Evolutionary conservation across 106 monocot genomes (phyloP).

Genomic region (Dendrobium nobile): DNA sequence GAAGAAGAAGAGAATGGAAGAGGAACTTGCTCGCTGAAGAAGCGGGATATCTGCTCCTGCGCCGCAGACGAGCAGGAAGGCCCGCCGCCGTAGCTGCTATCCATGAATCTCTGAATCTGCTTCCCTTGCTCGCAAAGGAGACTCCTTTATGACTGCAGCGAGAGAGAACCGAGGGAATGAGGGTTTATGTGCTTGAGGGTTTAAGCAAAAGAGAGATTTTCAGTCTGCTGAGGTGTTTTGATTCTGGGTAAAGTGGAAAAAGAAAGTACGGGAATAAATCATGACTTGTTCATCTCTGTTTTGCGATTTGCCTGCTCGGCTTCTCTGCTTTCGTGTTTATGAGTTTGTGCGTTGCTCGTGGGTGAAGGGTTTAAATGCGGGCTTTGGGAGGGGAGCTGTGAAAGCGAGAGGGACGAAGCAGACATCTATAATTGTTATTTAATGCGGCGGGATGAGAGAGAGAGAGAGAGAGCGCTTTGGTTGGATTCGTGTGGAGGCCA

Average conservation of each 20-base stretch:
- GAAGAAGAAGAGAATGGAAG: neutral
- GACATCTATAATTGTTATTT: conserved; percentile 2
- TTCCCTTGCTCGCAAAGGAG: neutral
- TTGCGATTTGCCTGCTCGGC: neutral
- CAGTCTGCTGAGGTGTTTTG: neutral
- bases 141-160: neutral
- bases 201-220: neutral
- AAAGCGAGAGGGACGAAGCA: neutral
- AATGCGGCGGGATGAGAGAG: neutral
- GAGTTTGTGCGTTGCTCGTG: conserved; percentile 8
- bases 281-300: neutral
- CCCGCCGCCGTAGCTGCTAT: neutral
- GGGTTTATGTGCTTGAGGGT: neutral
- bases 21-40: conserved; percentile 1
- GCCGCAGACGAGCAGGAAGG: conserved; percentile 7
- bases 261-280: neutral
- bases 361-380: neutral
- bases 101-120: conserved; percentile 1
- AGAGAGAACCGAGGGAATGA: neutral
- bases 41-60: conserved; percentile 2
- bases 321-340: neutral
- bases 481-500: neutral
- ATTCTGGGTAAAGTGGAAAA: neutral
- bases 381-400: neutral
- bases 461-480: neutral